These are phyloP conservation scores for Apiotrichum brassicae DNA, from an alignment of 1,284 basidiomycete genomes.

Conservation along the genomic window DNA sequence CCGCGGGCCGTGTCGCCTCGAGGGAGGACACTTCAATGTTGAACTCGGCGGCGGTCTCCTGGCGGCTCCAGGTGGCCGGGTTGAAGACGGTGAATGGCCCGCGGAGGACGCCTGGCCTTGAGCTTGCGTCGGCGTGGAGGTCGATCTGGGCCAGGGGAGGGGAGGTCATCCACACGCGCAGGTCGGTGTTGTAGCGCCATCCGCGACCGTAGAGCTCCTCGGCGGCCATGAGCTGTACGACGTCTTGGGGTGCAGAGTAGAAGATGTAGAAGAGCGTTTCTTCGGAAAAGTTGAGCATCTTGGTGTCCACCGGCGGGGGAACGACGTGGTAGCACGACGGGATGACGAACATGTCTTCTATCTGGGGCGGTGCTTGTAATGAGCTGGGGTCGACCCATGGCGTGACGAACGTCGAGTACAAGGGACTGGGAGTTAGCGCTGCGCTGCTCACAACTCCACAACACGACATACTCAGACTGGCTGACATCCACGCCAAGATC, in stretches of 20 bases:
- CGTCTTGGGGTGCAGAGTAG: constrained; percentile 88
- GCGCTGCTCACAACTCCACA: no score
- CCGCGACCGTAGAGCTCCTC: constrained; percentile 96
- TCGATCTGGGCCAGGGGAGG: constrained; percentile 33
- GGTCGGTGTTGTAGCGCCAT: constrained; percentile 96
- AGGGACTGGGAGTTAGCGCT: constrained; percentile 53
- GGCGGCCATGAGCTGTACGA: constrained; percentile 81
- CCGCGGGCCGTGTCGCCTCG: constrained; percentile 35
- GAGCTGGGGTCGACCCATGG: constrained; percentile 89
- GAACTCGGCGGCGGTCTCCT: constrained; percentile 40
- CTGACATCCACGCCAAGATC: constrained; percentile 89
- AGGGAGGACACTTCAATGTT: constrained; percentile 33
- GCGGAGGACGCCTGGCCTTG: constrained; percentile 19
- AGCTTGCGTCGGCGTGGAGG: constrained; percentile 15
- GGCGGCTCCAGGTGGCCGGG: constrained; percentile 35
- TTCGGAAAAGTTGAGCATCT: constrained; percentile 85
- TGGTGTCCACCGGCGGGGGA: constrained; percentile 77
- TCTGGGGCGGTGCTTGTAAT: constrained; percentile 29
- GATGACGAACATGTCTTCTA: constrained; percentile 61
- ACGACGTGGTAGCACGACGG: constrained; percentile 92
- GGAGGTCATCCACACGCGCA: constrained; percentile 91
- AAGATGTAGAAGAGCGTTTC: constrained; percentile 99
- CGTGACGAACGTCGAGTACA: constrained; percentile 91
- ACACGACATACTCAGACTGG: constrained; percentile 62
- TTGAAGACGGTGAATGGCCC: constrained; percentile 45